Percentiles rank a stretch among this genome's conserved stretches.
Evolutionary conservation across 352 stramenopile species (phyloP).

Genomic region (Phytophthora capsici): DNA sequence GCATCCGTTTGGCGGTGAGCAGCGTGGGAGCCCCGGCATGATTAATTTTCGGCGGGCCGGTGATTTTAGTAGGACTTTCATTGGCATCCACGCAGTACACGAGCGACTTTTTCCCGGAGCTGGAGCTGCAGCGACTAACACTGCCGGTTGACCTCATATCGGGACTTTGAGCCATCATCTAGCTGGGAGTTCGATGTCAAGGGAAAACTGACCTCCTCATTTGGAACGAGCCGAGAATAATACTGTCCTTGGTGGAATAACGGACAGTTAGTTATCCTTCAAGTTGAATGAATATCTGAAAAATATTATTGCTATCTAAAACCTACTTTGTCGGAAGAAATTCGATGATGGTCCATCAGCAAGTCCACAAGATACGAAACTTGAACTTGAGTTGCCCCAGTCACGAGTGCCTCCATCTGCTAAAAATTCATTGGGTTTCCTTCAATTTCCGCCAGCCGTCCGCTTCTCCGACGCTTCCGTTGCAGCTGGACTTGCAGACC

Average conservation of each 20-base stretch:
- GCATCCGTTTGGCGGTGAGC: slow-evolving; percentile 24
- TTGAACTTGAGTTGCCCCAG: too few relatives aligned
- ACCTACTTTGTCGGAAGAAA: too few relatives aligned
- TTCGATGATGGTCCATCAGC: too few relatives aligned
- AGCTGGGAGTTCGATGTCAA: too few relatives aligned
- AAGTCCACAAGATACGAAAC: too few relatives aligned
- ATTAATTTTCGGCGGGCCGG: neutral
- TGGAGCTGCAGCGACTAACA: slow-evolving; percentile 3
- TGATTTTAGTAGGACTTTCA: neutral
- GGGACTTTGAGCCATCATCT: slow-evolving; percentile 7
- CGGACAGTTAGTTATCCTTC: too few relatives aligned
- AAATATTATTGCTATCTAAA: too few relatives aligned
- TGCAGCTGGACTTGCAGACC: slow-evolving; percentile 7
- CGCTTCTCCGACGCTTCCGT: neutral
- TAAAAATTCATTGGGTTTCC: neutral
- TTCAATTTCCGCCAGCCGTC: neutral
- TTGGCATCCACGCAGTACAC: slow-evolving; percentile 23
- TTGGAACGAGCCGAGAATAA: too few relatives aligned
- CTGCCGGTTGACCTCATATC: slow-evolving; percentile 14
- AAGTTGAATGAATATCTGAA: too few relatives aligned
- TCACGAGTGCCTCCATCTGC: slow-evolving; percentile 6
- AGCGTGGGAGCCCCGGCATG: slow-evolving; percentile 1
- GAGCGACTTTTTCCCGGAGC: slow-evolving; percentile 9
- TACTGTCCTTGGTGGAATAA: too few relatives aligned
- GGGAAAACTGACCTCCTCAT: too few relatives aligned